Evolutionary conservation across 192 early-diverging fungal species (phyloP).

Genomic region (Podila epicladia): DNA sequence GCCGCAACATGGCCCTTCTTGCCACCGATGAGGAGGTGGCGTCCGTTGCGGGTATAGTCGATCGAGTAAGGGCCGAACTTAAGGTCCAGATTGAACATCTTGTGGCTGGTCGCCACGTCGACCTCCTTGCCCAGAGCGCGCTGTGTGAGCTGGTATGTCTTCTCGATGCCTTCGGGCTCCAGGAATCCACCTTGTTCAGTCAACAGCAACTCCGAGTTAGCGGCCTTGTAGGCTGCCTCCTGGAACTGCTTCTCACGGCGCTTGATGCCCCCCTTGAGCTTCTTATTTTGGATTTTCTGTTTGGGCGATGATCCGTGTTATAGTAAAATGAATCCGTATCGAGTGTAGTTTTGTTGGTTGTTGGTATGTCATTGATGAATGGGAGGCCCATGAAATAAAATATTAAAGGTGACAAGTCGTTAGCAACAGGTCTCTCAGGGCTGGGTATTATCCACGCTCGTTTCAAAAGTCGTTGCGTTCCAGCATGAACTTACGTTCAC

Average conservation of each 20-base stretch:
- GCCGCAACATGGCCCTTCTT: slow-evolving; percentile 88
- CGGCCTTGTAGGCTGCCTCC: slow-evolving; percentile 78
- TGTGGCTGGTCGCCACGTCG: slow-evolving; percentile 77
- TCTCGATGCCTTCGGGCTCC: slow-evolving; percentile 90
- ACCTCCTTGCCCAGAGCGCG: slow-evolving; percentile 69
- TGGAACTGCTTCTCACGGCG: slow-evolving; percentile 67
- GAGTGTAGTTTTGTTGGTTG: background rate
- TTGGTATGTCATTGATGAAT: background rate
- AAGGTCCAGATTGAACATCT: slow-evolving; percentile 55
- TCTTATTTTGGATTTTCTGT: slow-evolving; percentile 74
- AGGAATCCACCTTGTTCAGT: slow-evolving; percentile 82
- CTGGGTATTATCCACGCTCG: no score
- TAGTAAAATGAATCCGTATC: no score
- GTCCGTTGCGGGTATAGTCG: slow-evolving; percentile 91
- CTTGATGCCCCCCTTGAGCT: slow-evolving; percentile 71
- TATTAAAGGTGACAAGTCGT: no score
- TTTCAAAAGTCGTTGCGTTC: no score
- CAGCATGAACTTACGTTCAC: slow-evolving; percentile 22
- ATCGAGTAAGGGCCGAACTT: slow-evolving; percentile 91
- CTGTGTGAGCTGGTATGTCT: slow-evolving; percentile 89
- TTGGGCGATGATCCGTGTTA: background rate
- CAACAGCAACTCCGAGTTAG: slow-evolving; percentile 80
- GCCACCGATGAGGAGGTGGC: slow-evolving; percentile 78
- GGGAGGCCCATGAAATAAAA: background rate
- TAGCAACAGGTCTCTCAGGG: no score